A percentile compares a stretch with the other conserved stretches of the same genome.
phyloP scores from a whole-genome alignment of 768 basidiomycete genomes.

The Rhizopogon vinicolor region DNA sequence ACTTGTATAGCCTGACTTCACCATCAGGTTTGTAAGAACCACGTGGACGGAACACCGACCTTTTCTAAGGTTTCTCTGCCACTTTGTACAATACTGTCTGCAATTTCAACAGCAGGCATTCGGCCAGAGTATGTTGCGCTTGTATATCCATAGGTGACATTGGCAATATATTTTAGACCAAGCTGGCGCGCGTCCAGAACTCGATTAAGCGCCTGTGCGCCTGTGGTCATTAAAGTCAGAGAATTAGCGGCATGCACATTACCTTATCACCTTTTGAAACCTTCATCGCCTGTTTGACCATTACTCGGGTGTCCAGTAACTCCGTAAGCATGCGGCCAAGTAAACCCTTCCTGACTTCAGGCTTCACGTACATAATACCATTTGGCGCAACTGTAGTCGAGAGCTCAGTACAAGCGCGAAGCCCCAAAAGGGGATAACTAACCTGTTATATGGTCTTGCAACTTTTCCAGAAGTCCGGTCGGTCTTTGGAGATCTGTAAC shows the following conservation, averaged over 20 bases:
- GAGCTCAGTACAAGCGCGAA: not conserved
- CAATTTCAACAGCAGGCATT: slow-evolving; percentile 98
- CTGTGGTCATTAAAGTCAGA: slow-evolving; percentile 3
- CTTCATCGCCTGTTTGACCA: slow-evolving; percentile 99
- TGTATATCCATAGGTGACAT: slow-evolving; percentile 96
- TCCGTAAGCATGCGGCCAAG: slow-evolving; percentile 90
- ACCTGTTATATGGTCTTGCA: slow-evolving; percentile 80
- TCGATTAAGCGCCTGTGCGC: slow-evolving; percentile 57
- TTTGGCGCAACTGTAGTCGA: slow-evolving; percentile 77
- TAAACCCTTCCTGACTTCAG: slow-evolving; percentile 76
- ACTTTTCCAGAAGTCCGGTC: slow-evolving; percentile 58
- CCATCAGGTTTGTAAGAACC: not conserved
- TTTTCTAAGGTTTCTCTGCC: slow-evolving; percentile 95
- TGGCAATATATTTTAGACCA: slow-evolving; percentile 89
- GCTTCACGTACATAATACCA: slow-evolving; percentile 91
- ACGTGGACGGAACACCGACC: slow-evolving; percentile 35
- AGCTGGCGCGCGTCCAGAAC: slow-evolving; percentile 90
- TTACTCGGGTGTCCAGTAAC: slow-evolving; percentile 89
- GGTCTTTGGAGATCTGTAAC: slow-evolving; percentile 69
- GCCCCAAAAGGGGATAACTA: slow-evolving; percentile 13
- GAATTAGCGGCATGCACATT: slow-evolving; percentile 2
- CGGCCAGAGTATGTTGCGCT: slow-evolving; percentile 91
- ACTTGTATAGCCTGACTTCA: slow-evolving; percentile 68
- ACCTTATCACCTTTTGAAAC: slow-evolving; percentile 72
- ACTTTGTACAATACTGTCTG: slow-evolving; percentile 96